Conservation (phyloP, 2,329 filamentous ascomycete species). For the Aspergillus felis region DNA sequence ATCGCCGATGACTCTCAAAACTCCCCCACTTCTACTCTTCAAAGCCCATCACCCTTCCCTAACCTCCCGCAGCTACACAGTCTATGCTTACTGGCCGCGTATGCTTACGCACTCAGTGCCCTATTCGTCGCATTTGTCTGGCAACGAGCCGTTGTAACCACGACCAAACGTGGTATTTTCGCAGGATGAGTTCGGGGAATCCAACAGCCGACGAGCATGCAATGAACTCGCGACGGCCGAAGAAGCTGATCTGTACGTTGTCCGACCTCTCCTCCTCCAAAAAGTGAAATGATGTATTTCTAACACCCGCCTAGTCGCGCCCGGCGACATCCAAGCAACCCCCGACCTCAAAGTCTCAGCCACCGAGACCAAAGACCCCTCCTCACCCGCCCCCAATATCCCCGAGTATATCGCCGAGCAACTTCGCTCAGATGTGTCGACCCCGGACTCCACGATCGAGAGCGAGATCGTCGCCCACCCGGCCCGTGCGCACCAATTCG, state of each 20-base stretch:
- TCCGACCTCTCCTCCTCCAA: not conserved
- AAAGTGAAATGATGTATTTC: slow-evolving; percentile 7
- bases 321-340: slow-evolving; percentile 36
- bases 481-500: slow-evolving; percentile 42
- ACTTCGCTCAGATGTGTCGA: slow-evolving; percentile 32
- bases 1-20: not conserved
- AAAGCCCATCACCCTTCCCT: not conserved
- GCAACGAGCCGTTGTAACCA: not conserved
- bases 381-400: slow-evolving; percentile 6
- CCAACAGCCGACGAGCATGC: not conserved
- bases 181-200: not conserved
- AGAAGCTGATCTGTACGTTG: slow-evolving; percentile 40
- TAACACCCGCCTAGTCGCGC: slow-evolving; percentile 31
- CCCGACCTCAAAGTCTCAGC: slow-evolving; percentile 12
- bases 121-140: not conserved
- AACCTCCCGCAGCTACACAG: not conserved
- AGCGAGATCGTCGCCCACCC: slow-evolving; percentile 33
- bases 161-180: not conserved
- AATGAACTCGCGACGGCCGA: slow-evolving; percentile 28
- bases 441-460: slow-evolving; percentile 33
- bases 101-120: not conserved
- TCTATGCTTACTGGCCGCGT: slow-evolving; percentile 3
- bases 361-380: slow-evolving; percentile 11
- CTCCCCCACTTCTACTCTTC: not conserved
- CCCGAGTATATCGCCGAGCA: slow-evolving; percentile 15